Percentiles rank a stretch among this genome's conserved stretches.
These are phyloP conservation scores for Mariannaea elegans DNA, from an alignment of 2,329 filamentous ascomycete species.

Conservation along the genomic window DNA sequence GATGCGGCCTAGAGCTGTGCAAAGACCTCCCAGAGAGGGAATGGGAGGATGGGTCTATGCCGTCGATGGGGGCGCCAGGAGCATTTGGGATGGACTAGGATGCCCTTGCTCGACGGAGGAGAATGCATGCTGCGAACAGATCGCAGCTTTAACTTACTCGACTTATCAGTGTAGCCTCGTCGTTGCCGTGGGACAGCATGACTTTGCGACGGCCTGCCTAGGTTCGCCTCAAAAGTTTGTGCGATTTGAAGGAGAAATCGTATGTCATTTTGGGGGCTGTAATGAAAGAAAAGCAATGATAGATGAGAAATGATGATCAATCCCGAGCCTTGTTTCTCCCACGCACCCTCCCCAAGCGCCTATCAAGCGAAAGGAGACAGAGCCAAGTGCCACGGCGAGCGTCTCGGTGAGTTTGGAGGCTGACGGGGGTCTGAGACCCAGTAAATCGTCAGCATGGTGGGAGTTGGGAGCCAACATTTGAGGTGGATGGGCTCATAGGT, in stretches of 20 bases:
- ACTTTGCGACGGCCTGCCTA: constrained; percentile 10
- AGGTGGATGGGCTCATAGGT: constrained; percentile 31
- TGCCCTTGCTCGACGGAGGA: constrained; percentile 21
- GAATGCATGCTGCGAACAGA: constrained; percentile 36
- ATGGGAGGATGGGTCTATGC: constrained; percentile 14
- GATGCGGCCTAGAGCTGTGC: constrained; percentile 27
- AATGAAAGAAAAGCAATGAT: constrained; percentile 11
- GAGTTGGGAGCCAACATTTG: constrained; percentile 15
- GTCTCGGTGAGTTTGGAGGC: constrained; percentile 38
- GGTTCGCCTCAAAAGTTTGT: constrained; percentile 19
- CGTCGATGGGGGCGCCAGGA: not conserved
- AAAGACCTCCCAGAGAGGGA: constrained; percentile 12
- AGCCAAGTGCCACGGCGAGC: constrained; percentile 27
- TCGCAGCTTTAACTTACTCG: constrained; percentile 5
- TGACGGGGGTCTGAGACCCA: constrained; percentile 24
- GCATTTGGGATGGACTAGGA: constrained; percentile 14
- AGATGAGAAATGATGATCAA: constrained; percentile 23
- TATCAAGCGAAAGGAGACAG: constrained; percentile 30
- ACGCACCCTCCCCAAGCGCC: constrained; percentile 16
- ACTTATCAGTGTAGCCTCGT: constrained; percentile 4
- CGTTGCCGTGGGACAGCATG: constrained; percentile 1
- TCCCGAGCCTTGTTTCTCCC: constrained; percentile 11
- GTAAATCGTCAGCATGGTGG: constrained; percentile 22
- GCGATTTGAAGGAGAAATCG: constrained; percentile 21
- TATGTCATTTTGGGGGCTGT: constrained; percentile 32